Percentiles rank a stretch among this genome's conserved stretches.
Evolutionary conservation across 345 rosid genomes (phyloP).

Genomic region (Eutrema yunnanense): DNA sequence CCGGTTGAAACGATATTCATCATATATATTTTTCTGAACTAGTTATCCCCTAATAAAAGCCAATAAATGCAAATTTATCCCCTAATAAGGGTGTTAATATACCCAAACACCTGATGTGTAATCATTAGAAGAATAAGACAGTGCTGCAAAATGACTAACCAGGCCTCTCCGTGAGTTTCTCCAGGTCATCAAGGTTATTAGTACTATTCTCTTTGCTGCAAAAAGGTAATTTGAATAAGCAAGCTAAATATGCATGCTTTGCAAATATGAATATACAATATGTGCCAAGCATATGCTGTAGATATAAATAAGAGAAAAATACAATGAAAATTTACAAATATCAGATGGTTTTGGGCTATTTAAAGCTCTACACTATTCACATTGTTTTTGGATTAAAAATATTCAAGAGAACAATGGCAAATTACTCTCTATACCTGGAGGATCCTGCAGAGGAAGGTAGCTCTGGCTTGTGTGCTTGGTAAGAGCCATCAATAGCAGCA

Average conservation of each 20-base stretch:
- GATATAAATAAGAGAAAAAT: not conserved
- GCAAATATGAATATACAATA: not conserved
- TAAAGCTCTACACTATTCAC: not conserved
- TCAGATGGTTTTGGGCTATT: not conserved
- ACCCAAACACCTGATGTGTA: not conserved
- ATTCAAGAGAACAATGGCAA: not conserved
- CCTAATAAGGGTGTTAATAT: not conserved
- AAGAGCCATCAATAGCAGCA: slow-evolving; percentile 44
- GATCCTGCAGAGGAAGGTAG: slow-evolving; percentile 58
- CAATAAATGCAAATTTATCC: not conserved
- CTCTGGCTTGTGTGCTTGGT: slow-evolving; percentile 48
- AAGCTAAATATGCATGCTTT: not conserved
- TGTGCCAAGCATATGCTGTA: not conserved
- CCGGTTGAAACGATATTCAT: not conserved
- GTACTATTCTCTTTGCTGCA: slow-evolving; percentile 24
- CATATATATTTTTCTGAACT: not conserved
- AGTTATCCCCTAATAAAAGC: not conserved
- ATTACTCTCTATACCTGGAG: slow-evolving; percentile 47
- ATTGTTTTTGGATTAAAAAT: not conserved
- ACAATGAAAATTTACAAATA: not conserved
- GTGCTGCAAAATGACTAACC: slow-evolving; percentile 22
- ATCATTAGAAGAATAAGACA: not conserved
- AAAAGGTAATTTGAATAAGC: slow-evolving; percentile 2
- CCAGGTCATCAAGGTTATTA: slow-evolving; percentile 10
- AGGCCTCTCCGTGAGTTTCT: slow-evolving; percentile 17